These are phyloP conservation scores for Astrothelium subdiscretum DNA, from an alignment of 495 filamentous ascomycete species.

Conservation along the genomic window DNA sequence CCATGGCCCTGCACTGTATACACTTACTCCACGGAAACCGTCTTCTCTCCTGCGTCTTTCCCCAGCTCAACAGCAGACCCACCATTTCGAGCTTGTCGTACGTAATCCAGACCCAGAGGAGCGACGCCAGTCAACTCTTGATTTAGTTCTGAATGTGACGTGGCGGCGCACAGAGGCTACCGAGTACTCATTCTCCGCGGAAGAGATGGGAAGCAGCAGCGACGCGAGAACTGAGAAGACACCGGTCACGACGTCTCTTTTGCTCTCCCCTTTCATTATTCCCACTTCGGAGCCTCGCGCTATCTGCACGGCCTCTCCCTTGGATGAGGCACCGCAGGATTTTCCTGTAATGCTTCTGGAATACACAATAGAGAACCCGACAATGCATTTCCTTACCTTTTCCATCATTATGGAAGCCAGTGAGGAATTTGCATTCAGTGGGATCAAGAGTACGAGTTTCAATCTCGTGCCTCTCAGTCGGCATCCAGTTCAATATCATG, in stretches of 20 bases:
- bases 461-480: conserved; percentile 71
- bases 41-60: not conserved
- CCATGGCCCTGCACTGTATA: not conserved
- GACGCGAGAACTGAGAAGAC: conserved; percentile 2
- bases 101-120: conserved; percentile 73
- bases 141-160: conserved; percentile 60
- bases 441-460: conserved; percentile 63
- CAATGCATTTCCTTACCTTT: conserved; percentile 87
- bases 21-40: not conserved
- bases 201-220: conserved; percentile 5
- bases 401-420: conserved; percentile 81
- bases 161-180: conserved; percentile 50
- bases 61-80: not conserved
- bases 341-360: conserved; percentile 37
- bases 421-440: conserved; percentile 88
- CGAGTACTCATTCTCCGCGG: conserved; percentile 10
- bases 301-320: conserved; percentile 40
- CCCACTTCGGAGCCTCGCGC: conserved; percentile 81
- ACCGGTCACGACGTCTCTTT: conserved; percentile 48
- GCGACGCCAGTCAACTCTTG: conserved; percentile 54
- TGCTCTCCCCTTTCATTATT: conserved; percentile 65
- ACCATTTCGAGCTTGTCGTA: conserved; percentile 42
- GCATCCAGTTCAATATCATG: conserved; percentile 52
- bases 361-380: conserved; percentile 86
- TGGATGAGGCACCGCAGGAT: not conserved